These are phyloP conservation scores for Ceratocystis cacaofunesta DNA, from an alignment of 2,329 filamentous ascomycete species.

Conservation along the genomic window DNA sequence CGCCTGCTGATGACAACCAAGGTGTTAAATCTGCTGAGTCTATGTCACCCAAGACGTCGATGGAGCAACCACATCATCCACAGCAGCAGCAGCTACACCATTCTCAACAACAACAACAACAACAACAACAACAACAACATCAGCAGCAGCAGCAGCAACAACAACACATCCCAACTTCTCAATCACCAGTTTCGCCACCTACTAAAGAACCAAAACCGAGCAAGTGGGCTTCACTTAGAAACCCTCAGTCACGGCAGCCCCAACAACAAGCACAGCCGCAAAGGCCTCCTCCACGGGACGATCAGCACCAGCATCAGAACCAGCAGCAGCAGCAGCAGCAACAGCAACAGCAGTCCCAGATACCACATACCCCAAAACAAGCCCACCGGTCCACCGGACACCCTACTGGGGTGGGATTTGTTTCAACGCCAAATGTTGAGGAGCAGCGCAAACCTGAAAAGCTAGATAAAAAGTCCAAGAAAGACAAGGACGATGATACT, in stretches of 20 bases:
- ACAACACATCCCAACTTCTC: not conserved
- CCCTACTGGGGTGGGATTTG: slow-evolving; percentile 50
- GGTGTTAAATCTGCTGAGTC: not conserved
- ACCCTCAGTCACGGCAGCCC: slow-evolving; percentile 7
- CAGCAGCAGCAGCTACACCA: not conserved
- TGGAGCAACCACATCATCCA: not conserved
- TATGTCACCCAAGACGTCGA: not conserved
- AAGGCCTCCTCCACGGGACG: slow-evolving; percentile 1
- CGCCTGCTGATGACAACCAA: slow-evolving; percentile 31
- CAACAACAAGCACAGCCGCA: slow-evolving; percentile 16
- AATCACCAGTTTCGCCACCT: slow-evolving; percentile 14
- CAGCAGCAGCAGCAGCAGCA: slow-evolving; percentile 3
- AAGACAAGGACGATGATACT: slow-evolving; percentile 49
- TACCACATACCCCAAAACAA: not conserved
- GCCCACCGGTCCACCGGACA: slow-evolving; percentile 25
- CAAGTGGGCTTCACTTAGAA: slow-evolving; percentile 7
- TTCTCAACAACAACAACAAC: not conserved
- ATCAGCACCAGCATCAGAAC: slow-evolving; percentile 3
- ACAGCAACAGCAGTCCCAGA: not conserved
- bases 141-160: slow-evolving; percentile 7
- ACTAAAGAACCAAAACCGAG: slow-evolving; percentile 4
- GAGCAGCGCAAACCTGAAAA: slow-evolving; percentile 52
- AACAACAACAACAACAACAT: slow-evolving; percentile 8
- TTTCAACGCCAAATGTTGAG: slow-evolving; percentile 50
- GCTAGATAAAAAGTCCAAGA: slow-evolving; percentile 58